Percentiles rank a stretch among this genome's conserved stretches.
These are phyloP conservation scores for Vitis hybrid DNA, from an alignment of 177 flowering plant species.

Conservation along the genomic window DNA sequence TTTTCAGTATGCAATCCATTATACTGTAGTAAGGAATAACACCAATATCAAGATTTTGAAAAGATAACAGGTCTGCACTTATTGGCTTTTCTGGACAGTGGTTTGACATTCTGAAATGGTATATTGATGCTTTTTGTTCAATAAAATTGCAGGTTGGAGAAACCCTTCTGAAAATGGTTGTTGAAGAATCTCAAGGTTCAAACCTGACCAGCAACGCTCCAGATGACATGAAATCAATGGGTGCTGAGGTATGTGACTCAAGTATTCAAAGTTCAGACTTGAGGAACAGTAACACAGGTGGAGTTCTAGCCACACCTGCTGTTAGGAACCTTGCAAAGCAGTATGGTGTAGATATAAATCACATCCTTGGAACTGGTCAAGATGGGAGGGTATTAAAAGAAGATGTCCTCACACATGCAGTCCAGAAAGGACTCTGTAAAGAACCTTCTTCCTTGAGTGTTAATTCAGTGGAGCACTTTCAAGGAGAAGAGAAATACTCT, in stretches of 20 bases:
- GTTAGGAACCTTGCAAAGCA: conserved; percentile 79
- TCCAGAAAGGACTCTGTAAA: conserved; percentile 35
- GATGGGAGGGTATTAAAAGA: conserved; percentile 84
- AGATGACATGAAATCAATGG: conserved; percentile 12
- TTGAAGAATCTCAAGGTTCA: conserved; percentile 43
- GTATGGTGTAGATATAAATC: conserved; percentile 61
- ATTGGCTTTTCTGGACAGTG: neutral
- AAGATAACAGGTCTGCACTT: too few relatives aligned
- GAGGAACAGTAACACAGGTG: conserved; percentile 25
- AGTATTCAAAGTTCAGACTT: conserved; percentile 17
- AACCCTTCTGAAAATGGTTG: conserved; percentile 68
- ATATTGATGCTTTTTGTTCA: neutral
- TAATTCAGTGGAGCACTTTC: conserved; percentile 16
- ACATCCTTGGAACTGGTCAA: conserved; percentile 73
- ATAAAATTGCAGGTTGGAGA: conserved; percentile 73
- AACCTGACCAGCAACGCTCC: conserved; percentile 19
- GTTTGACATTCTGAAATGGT: neutral
- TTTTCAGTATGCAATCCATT: too few relatives aligned
- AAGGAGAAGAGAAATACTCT: conserved; percentile 24
- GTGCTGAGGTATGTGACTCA: conserved; percentile 21
- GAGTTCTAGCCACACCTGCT: conserved; percentile 73
- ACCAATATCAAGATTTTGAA: too few relatives aligned
- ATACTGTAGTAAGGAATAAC: too few relatives aligned
- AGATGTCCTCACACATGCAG: conserved; percentile 69
- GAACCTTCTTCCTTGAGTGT: conserved; percentile 27